Conservation (phyloP, 768 basidiomycete genomes). For the Tylopilus rubrobrunneus region DNA sequence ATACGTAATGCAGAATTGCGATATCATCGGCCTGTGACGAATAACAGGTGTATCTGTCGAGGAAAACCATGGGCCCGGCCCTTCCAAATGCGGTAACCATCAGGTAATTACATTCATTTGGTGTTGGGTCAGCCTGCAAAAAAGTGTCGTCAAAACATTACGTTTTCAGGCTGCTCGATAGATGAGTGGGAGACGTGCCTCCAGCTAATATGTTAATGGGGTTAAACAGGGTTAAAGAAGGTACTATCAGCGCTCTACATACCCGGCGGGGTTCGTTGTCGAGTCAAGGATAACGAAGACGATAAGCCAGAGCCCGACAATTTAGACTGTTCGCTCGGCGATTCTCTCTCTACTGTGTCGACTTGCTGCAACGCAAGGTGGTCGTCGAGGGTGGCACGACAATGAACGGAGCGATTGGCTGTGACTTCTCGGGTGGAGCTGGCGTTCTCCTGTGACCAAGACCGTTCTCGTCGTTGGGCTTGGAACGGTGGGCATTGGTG, state of each 20-base stretch:
- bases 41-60: too few species aligned
- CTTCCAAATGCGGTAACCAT: too few species aligned
- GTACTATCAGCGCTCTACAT: not conserved
- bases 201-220: not conserved
- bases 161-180: too few species aligned
- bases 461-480: slow-evolving; percentile 7
- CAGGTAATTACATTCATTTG: too few species aligned
- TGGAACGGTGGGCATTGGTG: slow-evolving; percentile 12
- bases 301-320: not conserved
- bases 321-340: not conserved
- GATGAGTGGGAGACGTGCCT: not conserved
- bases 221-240: too few species aligned
- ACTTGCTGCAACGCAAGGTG: not conserved
- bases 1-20: too few species aligned
- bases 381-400: not conserved
- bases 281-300: not conserved
- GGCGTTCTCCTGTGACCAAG: not conserved
- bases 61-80: too few species aligned
- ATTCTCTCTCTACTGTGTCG: not conserved
- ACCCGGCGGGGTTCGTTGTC: not conserved
- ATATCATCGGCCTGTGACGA: not conserved
- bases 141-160: too few species aligned
- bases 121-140: too few species aligned
- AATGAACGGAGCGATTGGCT: too few species aligned
- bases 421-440: too few species aligned